Conservation (phyloP, 2,329 filamentous ascomycete genomes). For the Drechslerella stenobrocha region DNA sequence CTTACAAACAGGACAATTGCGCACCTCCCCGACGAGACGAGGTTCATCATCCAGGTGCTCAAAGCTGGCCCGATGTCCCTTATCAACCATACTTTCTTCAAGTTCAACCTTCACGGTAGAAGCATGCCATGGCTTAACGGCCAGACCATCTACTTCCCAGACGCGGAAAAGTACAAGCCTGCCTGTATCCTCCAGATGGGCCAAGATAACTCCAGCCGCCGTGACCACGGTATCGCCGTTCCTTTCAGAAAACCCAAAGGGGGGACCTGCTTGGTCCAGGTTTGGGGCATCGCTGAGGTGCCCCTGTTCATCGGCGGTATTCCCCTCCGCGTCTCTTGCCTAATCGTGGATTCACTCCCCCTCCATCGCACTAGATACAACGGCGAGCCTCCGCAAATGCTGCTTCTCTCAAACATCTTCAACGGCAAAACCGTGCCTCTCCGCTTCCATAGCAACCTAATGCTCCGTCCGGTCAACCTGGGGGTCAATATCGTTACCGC, state of each 20-base stretch:
- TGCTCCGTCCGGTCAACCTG: neutral
- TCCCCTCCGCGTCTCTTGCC: constrained; percentile 30
- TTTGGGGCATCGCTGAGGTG: constrained; percentile 33
- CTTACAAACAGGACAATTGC: constrained; percentile 16
- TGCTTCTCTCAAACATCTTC: constrained; percentile 24
- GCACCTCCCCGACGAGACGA: constrained; percentile 20
- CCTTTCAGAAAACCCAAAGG: constrained; percentile 14
- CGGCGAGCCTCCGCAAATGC: constrained; percentile 19
- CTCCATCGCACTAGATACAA: constrained; percentile 14
- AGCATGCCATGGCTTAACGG: constrained; percentile 43
- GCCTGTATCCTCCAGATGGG: constrained; percentile 26
- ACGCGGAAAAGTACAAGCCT: constrained; percentile 25
- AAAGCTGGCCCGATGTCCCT: constrained; percentile 17
- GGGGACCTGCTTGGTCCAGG: constrained; percentile 11
- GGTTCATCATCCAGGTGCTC: constrained; percentile 29
- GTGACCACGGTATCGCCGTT: constrained; percentile 18
- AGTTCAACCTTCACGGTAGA: constrained; percentile 21
- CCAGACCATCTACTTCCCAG: constrained; percentile 30
- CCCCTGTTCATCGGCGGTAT: constrained; percentile 41
- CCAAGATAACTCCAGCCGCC: neutral
- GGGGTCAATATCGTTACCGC: constrained; percentile 12
- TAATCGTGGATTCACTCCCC: constrained; percentile 29
- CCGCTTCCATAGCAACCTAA: constrained; percentile 7
- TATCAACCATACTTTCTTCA: constrained; percentile 25
- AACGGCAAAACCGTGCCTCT: constrained; percentile 28